Evolutionary conservation across 768 basidiomycete genomes (phyloP).

Genomic region (Tremella mesenterica): DNA sequence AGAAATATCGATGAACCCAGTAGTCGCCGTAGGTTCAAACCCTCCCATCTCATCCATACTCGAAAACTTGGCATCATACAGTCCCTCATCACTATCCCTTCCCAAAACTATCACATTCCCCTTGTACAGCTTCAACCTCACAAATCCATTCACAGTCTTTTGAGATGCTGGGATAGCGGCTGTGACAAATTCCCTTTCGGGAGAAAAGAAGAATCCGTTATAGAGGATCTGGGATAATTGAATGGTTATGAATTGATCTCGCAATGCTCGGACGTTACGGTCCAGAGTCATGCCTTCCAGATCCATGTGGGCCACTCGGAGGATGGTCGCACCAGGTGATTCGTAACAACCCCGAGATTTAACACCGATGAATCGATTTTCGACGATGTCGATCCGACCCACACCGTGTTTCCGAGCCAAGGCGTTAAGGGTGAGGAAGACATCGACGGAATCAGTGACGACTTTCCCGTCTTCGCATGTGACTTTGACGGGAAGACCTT

Average conservation of each 20-base stretch:
- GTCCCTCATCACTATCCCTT: slow-evolving; percentile 72
- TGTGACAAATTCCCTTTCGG: slow-evolving; percentile 90
- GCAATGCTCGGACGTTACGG: slow-evolving; percentile 84
- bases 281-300: slow-evolving; percentile 96
- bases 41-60: slow-evolving; percentile 99
- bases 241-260: slow-evolving; percentile 90
- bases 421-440: slow-evolving; percentile 83
- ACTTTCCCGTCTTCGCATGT: slow-evolving; percentile 52
- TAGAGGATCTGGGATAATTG: slow-evolving; percentile 85
- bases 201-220: slow-evolving; percentile 99
- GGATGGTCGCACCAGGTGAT: slow-evolving; percentile 89
- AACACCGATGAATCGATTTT: slow-evolving; percentile 98
- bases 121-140: slow-evolving; percentile 85
- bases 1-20: slow-evolving; percentile 95
- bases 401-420: slow-evolving; percentile 91
- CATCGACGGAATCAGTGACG: slow-evolving; percentile 85
- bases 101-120: slow-evolving; percentile 94
- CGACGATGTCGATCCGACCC: slow-evolving; percentile 96
- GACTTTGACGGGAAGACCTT: slow-evolving; percentile 80
- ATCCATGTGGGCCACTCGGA: slow-evolving; percentile 90
- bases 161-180: slow-evolving; percentile 87
- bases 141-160: slow-evolving; percentile 88
- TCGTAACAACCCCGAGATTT: slow-evolving; percentile 99
- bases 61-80: slow-evolving; percentile 90
- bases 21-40: slow-evolving; percentile 90